Evolutionary conservation across 345 rosid species (phyloP).

Genomic region (Eutrema japonicum): DNA sequence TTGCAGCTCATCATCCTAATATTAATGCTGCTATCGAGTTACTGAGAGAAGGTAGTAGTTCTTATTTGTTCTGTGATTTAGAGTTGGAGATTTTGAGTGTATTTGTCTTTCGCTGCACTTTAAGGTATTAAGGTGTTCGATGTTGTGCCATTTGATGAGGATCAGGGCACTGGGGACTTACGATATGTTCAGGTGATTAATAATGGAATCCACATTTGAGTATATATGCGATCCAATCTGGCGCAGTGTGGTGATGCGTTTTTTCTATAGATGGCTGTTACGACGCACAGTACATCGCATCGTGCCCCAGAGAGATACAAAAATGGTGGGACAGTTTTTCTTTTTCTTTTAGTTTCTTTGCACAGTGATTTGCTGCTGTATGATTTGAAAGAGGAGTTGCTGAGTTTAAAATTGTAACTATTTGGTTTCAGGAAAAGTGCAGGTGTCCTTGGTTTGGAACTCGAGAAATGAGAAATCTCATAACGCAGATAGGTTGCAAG

Average conservation of each 20-base stretch:
- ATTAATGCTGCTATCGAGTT: slow-evolving; percentile 85
- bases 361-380: not conserved
- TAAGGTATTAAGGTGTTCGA: slow-evolving; percentile 71
- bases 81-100: not conserved
- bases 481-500: slow-evolving; percentile 67
- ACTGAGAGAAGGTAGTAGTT: slow-evolving; percentile 66
- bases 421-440: slow-evolving; percentile 73
- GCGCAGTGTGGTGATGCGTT: slow-evolving; percentile 36
- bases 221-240: not conserved
- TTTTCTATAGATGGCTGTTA: slow-evolving; percentile 83
- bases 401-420: not conserved
- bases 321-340: slow-evolving; percentile 56
- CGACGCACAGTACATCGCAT: slow-evolving; percentile 77
- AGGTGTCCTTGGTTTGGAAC: slow-evolving; percentile 91
- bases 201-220: slow-evolving; percentile 2
- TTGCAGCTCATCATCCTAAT: slow-evolving; percentile 89
- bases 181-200: slow-evolving; percentile 83
- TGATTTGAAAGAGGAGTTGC: slow-evolving; percentile 22
- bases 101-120: not conserved
- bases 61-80: not conserved
- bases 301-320: slow-evolving; percentile 80
- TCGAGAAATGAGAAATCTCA: slow-evolving; percentile 81
- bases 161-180: slow-evolving; percentile 79
- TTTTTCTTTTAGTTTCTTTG: slow-evolving; percentile 4
- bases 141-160: slow-evolving; percentile 81